These are phyloP conservation scores for Lantana camara DNA, from an alignment of 257 asterid genomes.

Conservation along the genomic window DNA sequence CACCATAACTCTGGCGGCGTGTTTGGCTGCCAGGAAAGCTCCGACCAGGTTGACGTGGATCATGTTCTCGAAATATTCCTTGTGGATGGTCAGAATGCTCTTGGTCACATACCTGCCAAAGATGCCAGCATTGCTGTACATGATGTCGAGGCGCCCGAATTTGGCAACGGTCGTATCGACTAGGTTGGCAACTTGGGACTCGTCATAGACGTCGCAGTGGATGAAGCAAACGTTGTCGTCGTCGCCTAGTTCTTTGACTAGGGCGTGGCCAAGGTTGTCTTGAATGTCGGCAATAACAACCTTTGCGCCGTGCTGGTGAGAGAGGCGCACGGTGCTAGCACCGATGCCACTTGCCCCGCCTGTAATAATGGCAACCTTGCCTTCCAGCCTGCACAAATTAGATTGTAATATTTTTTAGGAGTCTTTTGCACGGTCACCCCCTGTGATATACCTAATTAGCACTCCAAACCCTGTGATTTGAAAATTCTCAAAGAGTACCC, in stretches of 20 bases:
- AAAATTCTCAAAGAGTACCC: too few relatives aligned
- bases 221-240: slow-evolving; percentile 30
- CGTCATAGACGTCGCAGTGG: slow-evolving; percentile 49
- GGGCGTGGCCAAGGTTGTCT: slow-evolving; percentile 40
- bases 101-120: not conserved
- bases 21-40: slow-evolving; percentile 47
- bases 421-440: too few relatives aligned
- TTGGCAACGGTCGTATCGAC: slow-evolving; percentile 37
- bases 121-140: slow-evolving; percentile 60
- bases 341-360: slow-evolving; percentile 62
- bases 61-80: slow-evolving; percentile 28
- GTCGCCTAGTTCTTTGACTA: slow-evolving; percentile 29
- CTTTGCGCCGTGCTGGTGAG: slow-evolving; percentile 44
- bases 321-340: slow-evolving; percentile 40
- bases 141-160: slow-evolving; percentile 50
- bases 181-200: slow-evolving; percentile 33
- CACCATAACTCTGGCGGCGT: slow-evolving; percentile 59
- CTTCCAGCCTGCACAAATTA: slow-evolving; percentile 41
- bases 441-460: too few relatives aligned
- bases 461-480: too few relatives aligned
- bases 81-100: slow-evolving; percentile 28
- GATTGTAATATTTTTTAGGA: too few relatives aligned
- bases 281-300: slow-evolving; percentile 59
- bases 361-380: slow-evolving; percentile 46
- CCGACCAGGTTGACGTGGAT: slow-evolving; percentile 43